Evolutionary conservation across 2,329 filamentous ascomycete species (phyloP).

Genomic region (Graphiopsis chlorocephala): DNA sequence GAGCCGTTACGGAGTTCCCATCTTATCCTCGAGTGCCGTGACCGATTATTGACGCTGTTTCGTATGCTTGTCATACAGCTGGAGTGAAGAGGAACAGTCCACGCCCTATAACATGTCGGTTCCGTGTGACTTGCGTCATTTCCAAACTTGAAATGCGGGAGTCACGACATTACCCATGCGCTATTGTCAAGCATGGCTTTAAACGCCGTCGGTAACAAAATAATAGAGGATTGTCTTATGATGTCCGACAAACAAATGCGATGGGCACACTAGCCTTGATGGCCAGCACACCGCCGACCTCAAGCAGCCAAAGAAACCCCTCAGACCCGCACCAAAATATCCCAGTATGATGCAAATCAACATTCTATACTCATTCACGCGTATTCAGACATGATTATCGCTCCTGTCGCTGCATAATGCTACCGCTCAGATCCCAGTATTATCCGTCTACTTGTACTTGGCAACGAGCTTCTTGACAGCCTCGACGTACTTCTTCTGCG

Average conservation of each 20-base stretch:
- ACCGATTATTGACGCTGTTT: neutral
- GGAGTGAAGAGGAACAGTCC: neutral
- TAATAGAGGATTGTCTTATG: neutral
- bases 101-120: neutral
- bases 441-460: conserved; percentile 44
- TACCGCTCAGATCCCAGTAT: neutral
- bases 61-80: neutral
- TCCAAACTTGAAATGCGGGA: neutral
- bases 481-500: conserved; percentile 73
- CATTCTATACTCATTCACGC: neutral
- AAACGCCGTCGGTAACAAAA: neutral
- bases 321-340: neutral
- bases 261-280: neutral
- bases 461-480: conserved; percentile 70
- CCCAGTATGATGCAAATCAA: neutral
- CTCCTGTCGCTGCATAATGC: neutral
- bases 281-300: neutral
- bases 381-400: neutral
- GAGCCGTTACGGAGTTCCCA: neutral
- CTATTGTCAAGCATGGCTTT: neutral
- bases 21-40: neutral
- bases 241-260: neutral
- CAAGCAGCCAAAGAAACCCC: neutral
- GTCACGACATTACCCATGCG: neutral
- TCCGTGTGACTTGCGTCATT: neutral